Conservation (phyloP, 306 rosid species). For the Cucurbita pepo region DNA sequence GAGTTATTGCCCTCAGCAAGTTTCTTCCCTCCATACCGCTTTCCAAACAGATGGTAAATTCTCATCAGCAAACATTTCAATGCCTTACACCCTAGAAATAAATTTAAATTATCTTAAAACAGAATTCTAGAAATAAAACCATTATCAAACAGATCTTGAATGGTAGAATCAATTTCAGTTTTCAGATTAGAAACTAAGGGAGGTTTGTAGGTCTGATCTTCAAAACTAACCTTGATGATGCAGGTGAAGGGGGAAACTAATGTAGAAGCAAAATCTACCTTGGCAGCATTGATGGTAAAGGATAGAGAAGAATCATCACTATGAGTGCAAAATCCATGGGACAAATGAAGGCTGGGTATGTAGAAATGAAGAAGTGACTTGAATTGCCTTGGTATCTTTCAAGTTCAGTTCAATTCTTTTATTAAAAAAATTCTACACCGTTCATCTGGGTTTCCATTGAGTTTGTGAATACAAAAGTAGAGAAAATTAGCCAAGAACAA, state of each 20-base stretch:
- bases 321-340: neutral
- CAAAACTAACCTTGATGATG: slow-evolving; percentile 3
- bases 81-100: neutral
- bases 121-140: neutral
- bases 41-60: slow-evolving; percentile 18
- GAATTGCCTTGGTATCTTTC: neutral
- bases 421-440: neutral
- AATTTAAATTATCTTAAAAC: too few relatives aligned
- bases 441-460: neutral
- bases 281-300: slow-evolving; percentile 16
- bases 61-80: neutral
- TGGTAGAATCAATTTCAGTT: neutral
- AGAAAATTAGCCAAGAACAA: neutral
- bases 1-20: slow-evolving; percentile 16
- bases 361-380: neutral
- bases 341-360: neutral
- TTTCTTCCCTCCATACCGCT: slow-evolving; percentile 17
- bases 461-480: neutral
- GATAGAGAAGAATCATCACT: slow-evolving; percentile 19
- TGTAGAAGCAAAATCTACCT: slow-evolving; percentile 17
- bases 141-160: neutral
- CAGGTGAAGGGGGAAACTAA: slow-evolving; percentile 17
- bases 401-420: neutral
- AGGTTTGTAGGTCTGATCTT: neutral
- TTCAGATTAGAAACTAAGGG: neutral